Conservation (phyloP, 2,329 filamentous ascomycete species). For the Dactylellina sp. region DNA sequence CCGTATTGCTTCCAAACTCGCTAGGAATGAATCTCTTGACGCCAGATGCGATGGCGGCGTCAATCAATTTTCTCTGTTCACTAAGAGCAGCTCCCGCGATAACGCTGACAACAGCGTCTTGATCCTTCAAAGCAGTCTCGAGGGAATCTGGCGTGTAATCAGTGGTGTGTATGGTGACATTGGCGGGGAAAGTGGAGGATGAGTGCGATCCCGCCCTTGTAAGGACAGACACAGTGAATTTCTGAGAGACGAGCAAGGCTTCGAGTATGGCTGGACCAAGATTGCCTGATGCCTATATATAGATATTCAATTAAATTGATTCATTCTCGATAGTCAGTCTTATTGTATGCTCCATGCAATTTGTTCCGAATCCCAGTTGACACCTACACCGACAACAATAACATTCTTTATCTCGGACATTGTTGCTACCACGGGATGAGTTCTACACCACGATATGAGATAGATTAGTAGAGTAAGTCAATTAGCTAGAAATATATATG, state of each 20-base stretch:
- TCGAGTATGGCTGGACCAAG: slow-evolving; percentile 32
- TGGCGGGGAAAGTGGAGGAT: slow-evolving; percentile 18
- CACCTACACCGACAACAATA: slow-evolving; percentile 47
- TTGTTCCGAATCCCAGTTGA: slow-evolving; percentile 3
- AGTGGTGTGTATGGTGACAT: slow-evolving; percentile 56
- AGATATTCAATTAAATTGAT: no score
- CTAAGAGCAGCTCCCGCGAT: slow-evolving; percentile 62
- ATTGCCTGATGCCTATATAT: slow-evolving; percentile 36
- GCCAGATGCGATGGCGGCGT: slow-evolving; percentile 71
- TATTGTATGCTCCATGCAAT: no score
- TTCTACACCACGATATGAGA: no score
- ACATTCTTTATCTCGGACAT: slow-evolving; percentile 52
- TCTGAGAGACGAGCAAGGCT: slow-evolving; percentile 26
- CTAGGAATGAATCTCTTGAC: slow-evolving; percentile 73
- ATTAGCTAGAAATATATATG: no score
- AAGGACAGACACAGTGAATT: slow-evolving; percentile 40
- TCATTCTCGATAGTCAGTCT: no score
- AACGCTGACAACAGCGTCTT: slow-evolving; percentile 71
- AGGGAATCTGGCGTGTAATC: slow-evolving; percentile 69
- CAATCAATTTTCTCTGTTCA: slow-evolving; percentile 69
- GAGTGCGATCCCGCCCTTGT: slow-evolving; percentile 15
- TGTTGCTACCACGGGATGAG: background rate
- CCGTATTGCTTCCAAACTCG: slow-evolving; percentile 68
- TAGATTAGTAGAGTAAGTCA: no score
- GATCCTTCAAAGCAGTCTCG: slow-evolving; percentile 67